These are phyloP conservation scores for Scheffersomyces lignicola DNA, from an alignment of 1,139 yeast genomes.

Conservation along the genomic window DNA sequence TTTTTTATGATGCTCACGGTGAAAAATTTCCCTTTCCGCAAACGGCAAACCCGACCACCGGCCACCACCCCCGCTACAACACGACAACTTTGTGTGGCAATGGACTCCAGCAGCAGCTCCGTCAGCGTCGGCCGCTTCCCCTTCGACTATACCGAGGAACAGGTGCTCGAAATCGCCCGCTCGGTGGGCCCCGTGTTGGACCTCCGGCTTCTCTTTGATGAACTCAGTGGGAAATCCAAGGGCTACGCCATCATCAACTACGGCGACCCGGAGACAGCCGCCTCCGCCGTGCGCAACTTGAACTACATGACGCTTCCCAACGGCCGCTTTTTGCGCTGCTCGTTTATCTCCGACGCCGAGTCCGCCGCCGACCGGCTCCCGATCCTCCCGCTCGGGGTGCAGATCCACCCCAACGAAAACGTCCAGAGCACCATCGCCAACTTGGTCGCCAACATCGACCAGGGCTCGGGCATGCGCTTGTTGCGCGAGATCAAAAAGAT, in stretches of 20 bases:
- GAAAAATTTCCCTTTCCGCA: no score
- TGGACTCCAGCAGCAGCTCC: slow-evolving; percentile 23
- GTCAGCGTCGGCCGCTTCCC: slow-evolving; percentile 42
- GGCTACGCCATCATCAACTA: slow-evolving; percentile 90
- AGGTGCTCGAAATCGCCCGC: slow-evolving; percentile 72
- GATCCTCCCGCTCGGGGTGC: slow-evolving; percentile 49
- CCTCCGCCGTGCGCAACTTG: slow-evolving; percentile 86
- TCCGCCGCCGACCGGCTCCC: slow-evolving; percentile 34
- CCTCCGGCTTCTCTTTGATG: slow-evolving; percentile 78
- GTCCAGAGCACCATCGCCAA: slow-evolving; percentile 63
- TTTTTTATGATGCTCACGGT: no score
- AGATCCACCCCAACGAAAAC: slow-evolving; percentile 52
- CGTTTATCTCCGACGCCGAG: slow-evolving; percentile 54
- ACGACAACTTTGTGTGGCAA: no score
- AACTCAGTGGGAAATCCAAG: slow-evolving; percentile 85
- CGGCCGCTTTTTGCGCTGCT: slow-evolving; percentile 65
- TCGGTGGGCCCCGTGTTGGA: slow-evolving; percentile 87
- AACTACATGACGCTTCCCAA: slow-evolving; percentile 79
- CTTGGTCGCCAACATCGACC: slow-evolving; percentile 58
- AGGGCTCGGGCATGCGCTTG: slow-evolving; percentile 53
- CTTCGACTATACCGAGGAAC: slow-evolving; percentile 75
- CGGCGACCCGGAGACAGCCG: slow-evolving; percentile 74
- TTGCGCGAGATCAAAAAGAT: slow-evolving; percentile 65
- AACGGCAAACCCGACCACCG: no score
- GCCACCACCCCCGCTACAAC: no score